phyloP scores from a whole-genome alignment of 2,329 filamentous ascomycete genomes.

The Verticillium albo-atrum region DNA sequence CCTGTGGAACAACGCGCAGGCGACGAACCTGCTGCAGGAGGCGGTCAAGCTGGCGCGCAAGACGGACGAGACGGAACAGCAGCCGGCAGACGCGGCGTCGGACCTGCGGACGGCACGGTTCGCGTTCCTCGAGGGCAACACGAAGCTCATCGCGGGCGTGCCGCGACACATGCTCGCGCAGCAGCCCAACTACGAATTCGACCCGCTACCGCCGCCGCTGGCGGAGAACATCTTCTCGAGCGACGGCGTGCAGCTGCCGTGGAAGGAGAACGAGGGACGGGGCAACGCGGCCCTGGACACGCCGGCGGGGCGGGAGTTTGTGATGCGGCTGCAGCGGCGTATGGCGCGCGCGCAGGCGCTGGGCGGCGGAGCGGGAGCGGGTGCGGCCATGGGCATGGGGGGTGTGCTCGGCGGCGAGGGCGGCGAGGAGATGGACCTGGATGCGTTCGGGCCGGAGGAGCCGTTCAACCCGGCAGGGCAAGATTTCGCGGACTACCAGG shows the following conservation, averaged over 20 bases:
- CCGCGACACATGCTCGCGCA: conserved; percentile 60
- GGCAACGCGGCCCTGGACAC: background rate
- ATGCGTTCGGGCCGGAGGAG: background rate
- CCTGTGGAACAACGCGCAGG: conserved; percentile 78
- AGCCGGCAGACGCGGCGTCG: conserved; percentile 31
- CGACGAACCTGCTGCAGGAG: conserved; percentile 63
- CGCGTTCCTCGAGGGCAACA: conserved; percentile 72
- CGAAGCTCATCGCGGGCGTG: conserved; percentile 64
- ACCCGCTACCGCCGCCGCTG: conserved; percentile 70
- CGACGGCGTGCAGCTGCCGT: conserved; percentile 36
- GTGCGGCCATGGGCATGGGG: background rate
- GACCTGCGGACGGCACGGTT: conserved; percentile 63
- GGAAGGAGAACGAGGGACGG: conserved; percentile 21
- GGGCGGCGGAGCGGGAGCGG: background rate
- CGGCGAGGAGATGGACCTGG: background rate
- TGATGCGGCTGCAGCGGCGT: conserved; percentile 5
- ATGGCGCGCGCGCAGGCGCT: conserved; percentile 2
- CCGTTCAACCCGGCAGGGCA: background rate
- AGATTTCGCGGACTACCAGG: background rate
- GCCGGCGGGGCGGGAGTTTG: conserved; percentile 2
- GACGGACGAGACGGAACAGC: conserved; percentile 31
- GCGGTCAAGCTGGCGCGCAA: conserved; percentile 54
- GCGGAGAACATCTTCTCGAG: conserved; percentile 47
- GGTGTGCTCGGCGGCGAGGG: background rate
- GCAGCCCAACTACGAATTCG: conserved; percentile 69